Evolutionary conservation across 192 early-diverging fungal species (phyloP), one percentile per base, ranked within the genome.

Genomic region (Entomortierella lignicola): DNA sequence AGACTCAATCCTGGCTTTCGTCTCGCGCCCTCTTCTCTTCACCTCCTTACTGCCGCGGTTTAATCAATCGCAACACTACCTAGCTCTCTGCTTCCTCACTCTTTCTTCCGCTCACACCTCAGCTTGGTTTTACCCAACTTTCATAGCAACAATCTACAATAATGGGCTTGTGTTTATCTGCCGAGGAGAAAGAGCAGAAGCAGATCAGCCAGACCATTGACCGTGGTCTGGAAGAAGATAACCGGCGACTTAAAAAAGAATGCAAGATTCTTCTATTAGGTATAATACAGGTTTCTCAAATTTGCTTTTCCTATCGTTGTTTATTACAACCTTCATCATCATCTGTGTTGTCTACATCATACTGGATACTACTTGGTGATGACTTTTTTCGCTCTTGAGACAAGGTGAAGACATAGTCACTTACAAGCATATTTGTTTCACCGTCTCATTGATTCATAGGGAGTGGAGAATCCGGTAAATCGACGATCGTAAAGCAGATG

Each of bases 401-500:
- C n/a, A n/a, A n/a, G n/a, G n/a, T n/a, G 10, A 37, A 10, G 10
- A 37, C 34, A 37, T 7, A 7, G 21, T 25, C 8, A 12, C 10
- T 15, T 47, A 47, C 39, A 23, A 43, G 43, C 39, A 43, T 60
- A 41, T 44, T 54, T 2, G 27, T 4, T 54, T 27, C 11, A 20
- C 26, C 51, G 26, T 4, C 4, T 47, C 44, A 12, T 47, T 47
- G 34, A 26, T 41, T 32, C 37, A 56, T 62, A 92, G 93, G 94
- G 32, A 93, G 91, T 64, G 96, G 95, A 57, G 96, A 98, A 84
- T 97, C 95, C 55, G 96, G 95, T 67, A 97, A 96, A 81, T 95
- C 95, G 47, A 98, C 96, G 50, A 96, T 98, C 66, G 90, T 98
- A 18, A 98, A 98, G 71, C 96, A 98, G 81, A 98, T 98, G 96